Evolutionary conservation across 179 eudicot species (phyloP).

Genomic region (Spinacia oleracea): DNA sequence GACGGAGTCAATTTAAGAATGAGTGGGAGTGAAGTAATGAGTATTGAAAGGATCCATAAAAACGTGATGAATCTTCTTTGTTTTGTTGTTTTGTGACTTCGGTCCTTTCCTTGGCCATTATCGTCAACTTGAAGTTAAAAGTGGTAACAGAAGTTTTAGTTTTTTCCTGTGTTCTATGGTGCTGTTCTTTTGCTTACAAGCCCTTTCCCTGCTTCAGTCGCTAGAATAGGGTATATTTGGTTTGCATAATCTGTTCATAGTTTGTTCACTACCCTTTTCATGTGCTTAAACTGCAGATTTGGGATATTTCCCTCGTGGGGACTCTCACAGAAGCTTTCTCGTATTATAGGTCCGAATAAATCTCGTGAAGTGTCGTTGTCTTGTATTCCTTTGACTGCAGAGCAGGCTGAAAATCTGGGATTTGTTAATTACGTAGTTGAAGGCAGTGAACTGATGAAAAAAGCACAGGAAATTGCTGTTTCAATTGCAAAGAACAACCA

Average conservation of each 20-base stretch:
- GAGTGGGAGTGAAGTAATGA: background rate
- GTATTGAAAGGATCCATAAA: background rate
- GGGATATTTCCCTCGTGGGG: conserved; percentile 99
- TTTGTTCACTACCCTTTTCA: background rate
- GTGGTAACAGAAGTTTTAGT: background rate
- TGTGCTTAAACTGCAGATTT: conserved; percentile 50
- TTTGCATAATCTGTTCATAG: background rate
- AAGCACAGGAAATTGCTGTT: conserved; percentile 74
- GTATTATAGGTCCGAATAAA: conserved; percentile 78
- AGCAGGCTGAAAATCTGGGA: conserved; percentile 80
- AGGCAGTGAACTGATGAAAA: conserved; percentile 60
- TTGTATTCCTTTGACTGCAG: conserved; percentile 77
- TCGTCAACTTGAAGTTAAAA: background rate
- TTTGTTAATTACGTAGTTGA: conserved; percentile 92
- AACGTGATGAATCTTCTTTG: too few species aligned
- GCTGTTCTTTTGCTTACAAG: background rate
- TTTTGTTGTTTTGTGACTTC: conserved; percentile 3
- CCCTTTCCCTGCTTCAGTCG: background rate
- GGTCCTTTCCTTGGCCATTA: background rate
- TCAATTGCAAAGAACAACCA: conserved; percentile 78
- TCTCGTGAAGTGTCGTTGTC: conserved; percentile 88
- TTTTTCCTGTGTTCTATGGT: background rate
- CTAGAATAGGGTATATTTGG: background rate
- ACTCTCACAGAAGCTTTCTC: conserved; percentile 95
- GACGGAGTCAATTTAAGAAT: too few species aligned